These are phyloP conservation scores for Solanum gandarillasii DNA, from an alignment of 257 asterid species.

Conservation along the genomic window DNA sequence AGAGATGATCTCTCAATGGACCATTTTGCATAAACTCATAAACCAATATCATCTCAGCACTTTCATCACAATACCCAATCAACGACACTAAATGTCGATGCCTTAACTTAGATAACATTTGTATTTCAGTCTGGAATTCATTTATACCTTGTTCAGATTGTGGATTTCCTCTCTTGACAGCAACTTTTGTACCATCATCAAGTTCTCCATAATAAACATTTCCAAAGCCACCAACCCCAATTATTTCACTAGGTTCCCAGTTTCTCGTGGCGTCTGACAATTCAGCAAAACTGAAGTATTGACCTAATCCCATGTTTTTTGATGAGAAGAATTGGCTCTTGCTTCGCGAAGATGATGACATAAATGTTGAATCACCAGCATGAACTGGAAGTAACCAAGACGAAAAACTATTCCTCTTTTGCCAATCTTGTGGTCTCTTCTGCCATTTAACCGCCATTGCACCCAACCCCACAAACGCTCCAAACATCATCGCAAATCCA, in stretches of 20 bases:
- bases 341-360: constrained; percentile 32
- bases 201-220: constrained; percentile 7
- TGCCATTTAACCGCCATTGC: constrained; percentile 18
- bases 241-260: constrained; percentile 12
- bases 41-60: constrained; percentile 12
- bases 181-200: constrained; percentile 13
- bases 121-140: constrained; percentile 13
- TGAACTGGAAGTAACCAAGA: constrained; percentile 27
- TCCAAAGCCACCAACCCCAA: constrained; percentile 15
- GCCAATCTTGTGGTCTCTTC: constrained; percentile 16
- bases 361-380: constrained; percentile 32
- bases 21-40: constrained; percentile 17
- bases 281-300: constrained; percentile 40
- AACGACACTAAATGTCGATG: constrained; percentile 15
- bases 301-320: constrained; percentile 35
- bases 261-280: constrained; percentile 15
- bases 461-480: constrained; percentile 17
- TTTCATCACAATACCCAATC: constrained; percentile 17
- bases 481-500: constrained; percentile 19
- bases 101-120: constrained; percentile 11
- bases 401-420: constrained; percentile 12
- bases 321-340: constrained; percentile 44
- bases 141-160: constrained; percentile 11
- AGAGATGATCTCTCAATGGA: constrained; percentile 14
- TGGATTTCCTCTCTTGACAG: constrained; percentile 15